Conservation (phyloP, 1,284 basidiomycete species). For the Ganoderma resinaceum region DNA sequence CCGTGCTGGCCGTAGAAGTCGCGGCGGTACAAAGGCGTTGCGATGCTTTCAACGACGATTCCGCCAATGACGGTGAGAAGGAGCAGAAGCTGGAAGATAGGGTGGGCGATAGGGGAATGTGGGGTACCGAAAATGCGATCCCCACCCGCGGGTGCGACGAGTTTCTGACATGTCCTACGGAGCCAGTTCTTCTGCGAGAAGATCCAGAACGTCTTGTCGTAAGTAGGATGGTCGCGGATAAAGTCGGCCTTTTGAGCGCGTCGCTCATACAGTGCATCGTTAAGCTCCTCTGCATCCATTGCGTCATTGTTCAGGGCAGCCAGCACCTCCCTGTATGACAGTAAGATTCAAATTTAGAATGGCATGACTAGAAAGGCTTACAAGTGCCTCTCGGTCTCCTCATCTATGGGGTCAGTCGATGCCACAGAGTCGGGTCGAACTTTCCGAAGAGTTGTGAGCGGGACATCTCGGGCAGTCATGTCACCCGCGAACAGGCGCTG, state of each 20-base stretch:
- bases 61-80: slow-evolving; percentile 85
- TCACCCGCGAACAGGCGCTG: slow-evolving; percentile 76
- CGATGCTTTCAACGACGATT: slow-evolving; percentile 85
- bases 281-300: slow-evolving; percentile 55
- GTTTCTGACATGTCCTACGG: slow-evolving; percentile 82
- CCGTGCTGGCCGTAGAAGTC: slow-evolving; percentile 75
- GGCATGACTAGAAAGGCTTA: slow-evolving; percentile 44
- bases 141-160: slow-evolving; percentile 86
- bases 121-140: slow-evolving; percentile 84
- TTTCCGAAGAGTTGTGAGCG: slow-evolving; percentile 61
- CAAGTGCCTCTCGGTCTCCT: slow-evolving; percentile 78
- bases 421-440: slow-evolving; percentile 51
- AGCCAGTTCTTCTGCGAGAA: slow-evolving; percentile 85
- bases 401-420: slow-evolving; percentile 52
- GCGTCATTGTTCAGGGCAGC: slow-evolving; percentile 64
- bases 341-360: neutral
- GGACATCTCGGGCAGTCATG: slow-evolving; percentile 61
- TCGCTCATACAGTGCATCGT: slow-evolving; percentile 74
- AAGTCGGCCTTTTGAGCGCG: slow-evolving; percentile 88
- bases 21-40: slow-evolving; percentile 88
- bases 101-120: slow-evolving; percentile 71
- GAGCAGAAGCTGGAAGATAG: slow-evolving; percentile 80
- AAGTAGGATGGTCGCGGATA: slow-evolving; percentile 89
- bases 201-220: slow-evolving; percentile 91
- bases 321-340: slow-evolving; percentile 63